Conservation (phyloP, 257 asterid genomes). For the Euphrasia confusa region DNA sequence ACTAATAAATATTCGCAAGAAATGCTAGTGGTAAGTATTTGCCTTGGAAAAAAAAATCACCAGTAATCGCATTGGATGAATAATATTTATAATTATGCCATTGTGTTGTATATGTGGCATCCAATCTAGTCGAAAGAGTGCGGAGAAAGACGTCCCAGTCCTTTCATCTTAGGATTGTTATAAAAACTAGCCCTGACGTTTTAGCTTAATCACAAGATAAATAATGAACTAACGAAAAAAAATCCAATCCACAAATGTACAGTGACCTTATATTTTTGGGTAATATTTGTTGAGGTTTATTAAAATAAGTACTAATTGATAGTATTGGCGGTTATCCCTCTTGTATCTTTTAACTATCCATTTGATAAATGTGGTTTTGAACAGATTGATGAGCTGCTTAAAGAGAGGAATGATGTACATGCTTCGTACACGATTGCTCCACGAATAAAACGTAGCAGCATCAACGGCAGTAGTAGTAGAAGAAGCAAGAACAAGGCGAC, state of each 20-base stretch:
- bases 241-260: not conserved
- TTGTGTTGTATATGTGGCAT: not conserved
- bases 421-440: slow-evolving; percentile 70
- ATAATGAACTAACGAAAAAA: not conserved
- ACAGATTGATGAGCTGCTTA: slow-evolving; percentile 93
- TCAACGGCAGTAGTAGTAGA: slow-evolving; percentile 30
- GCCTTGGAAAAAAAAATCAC: not conserved
- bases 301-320: not conserved
- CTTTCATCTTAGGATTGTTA: too few species aligned
- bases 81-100: not conserved
- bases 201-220: not conserved
- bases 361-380: slow-evolving; percentile 19
- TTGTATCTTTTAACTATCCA: not conserved
- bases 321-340: not conserved
- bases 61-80: not conserved
- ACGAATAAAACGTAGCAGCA: slow-evolving; percentile 49
- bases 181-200: not conserved
- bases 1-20: slow-evolving; percentile 88
- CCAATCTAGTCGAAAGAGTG: not conserved
- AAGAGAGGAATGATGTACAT: slow-evolving; percentile 74
- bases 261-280: not conserved
- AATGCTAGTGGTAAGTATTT: slow-evolving; percentile 81
- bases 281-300: not conserved
- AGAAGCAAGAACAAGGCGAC: slow-evolving; percentile 58
- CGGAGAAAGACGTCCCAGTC: not conserved